Conservation (phyloP, 352 stramenopile species). For the Globisporangium echinulatum region DNA sequence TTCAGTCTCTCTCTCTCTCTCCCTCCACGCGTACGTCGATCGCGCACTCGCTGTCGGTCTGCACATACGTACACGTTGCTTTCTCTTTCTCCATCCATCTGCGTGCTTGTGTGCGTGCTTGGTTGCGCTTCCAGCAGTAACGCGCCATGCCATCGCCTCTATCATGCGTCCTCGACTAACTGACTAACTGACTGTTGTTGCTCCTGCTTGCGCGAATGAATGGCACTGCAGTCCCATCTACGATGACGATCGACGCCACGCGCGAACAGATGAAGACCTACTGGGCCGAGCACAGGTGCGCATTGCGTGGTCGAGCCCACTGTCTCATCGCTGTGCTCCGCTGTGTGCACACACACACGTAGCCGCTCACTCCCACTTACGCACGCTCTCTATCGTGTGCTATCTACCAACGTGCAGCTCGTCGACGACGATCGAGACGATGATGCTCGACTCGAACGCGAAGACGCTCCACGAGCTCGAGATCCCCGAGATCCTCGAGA, state of each 20-base stretch:
- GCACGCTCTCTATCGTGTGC: neutral
- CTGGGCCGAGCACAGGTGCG: conserved; percentile 64
- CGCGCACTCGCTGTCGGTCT: neutral
- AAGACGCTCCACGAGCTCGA: conserved; percentile 67
- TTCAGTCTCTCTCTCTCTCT: neutral
- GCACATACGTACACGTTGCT: neutral
- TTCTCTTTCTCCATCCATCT: neutral
- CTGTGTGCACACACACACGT: neutral
- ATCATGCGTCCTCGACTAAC: neutral
- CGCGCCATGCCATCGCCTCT: neutral
- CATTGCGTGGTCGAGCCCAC: neutral
- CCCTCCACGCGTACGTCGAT: neutral
- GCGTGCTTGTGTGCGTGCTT: neutral
- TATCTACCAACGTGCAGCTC: neutral
- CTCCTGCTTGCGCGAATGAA: neutral
- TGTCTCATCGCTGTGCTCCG: neutral
- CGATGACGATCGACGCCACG: conserved; percentile 49
- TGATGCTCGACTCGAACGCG: conserved; percentile 84
- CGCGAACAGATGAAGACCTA: conserved; percentile 76
- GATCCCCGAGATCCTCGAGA: conserved; percentile 71
- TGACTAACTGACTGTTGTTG: neutral
- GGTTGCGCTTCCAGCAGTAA: neutral
- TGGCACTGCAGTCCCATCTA: conserved; percentile 3
- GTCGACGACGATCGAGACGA: conserved; percentile 62
- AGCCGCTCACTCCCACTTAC: conserved; percentile 4